A percentile compares a stretch with the other conserved stretches of the same genome.
These are phyloP conservation scores for Talaromyces sp. DNA, from an alignment of 2,329 filamentous ascomycete genomes.

Conservation along the genomic window DNA sequence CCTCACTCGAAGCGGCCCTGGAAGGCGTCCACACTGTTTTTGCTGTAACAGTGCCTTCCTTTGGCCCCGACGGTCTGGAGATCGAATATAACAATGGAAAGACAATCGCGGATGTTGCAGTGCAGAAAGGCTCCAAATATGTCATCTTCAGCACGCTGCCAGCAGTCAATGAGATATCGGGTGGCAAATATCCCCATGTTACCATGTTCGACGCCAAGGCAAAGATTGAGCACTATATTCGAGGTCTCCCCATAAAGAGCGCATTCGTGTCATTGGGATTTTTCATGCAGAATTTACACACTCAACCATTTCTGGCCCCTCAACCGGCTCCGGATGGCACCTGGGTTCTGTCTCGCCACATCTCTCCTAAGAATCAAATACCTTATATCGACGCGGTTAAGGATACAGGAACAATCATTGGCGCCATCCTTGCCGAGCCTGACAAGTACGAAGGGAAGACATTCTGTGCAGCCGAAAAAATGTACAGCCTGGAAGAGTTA, in stretches of 20 bases:
- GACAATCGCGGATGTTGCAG: constrained; percentile 25
- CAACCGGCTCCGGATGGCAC: neutral
- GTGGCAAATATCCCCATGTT: constrained; percentile 27
- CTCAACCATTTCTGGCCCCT: neutral
- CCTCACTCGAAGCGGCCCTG: constrained; percentile 42
- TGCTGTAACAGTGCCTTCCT: constrained; percentile 41
- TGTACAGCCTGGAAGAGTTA: constrained; percentile 30
- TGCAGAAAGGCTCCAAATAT: constrained; percentile 21
- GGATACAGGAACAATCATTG: constrained; percentile 34
- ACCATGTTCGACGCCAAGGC: constrained; percentile 57
- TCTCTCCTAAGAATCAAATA: neutral
- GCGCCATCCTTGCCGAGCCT: constrained; percentile 32
- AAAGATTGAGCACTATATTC: constrained; percentile 51
- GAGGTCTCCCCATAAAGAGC: constrained; percentile 43
- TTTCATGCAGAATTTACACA: constrained; percentile 52
- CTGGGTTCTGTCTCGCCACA: neutral
- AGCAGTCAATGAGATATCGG: constrained; percentile 19
- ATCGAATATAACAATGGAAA: constrained; percentile 22
- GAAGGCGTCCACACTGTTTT: constrained; percentile 46
- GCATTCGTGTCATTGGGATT: constrained; percentile 51
- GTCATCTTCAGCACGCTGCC: constrained; percentile 27
- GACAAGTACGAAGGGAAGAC: constrained; percentile 32
- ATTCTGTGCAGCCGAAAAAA: constrained; percentile 29
- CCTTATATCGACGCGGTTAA: constrained; percentile 13
- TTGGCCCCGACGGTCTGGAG: constrained; percentile 19